A percentile compares a stretch with the other conserved stretches of the same genome.
These are phyloP conservation scores for Fallopia convolvulus DNA, from an alignment of 148 eudicot genomes.

Conservation along the genomic window DNA sequence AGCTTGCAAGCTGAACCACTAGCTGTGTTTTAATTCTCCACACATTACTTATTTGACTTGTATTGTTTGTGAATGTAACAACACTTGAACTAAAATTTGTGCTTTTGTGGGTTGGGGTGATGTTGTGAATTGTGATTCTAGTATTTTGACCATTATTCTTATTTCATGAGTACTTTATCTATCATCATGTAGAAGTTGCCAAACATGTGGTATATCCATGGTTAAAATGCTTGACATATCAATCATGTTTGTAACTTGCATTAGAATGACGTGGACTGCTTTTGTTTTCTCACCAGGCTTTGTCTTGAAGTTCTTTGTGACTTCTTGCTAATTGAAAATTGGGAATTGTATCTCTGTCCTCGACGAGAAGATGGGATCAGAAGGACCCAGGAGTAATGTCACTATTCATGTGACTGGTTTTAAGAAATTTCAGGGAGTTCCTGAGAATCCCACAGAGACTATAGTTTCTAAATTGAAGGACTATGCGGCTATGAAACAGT, in stretches of 20 bases:
- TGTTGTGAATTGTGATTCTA: background rate
- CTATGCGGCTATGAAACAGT: constrained; percentile 35
- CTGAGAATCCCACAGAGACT: constrained; percentile 61
- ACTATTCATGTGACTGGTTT: constrained; percentile 70
- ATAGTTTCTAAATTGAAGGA: constrained; percentile 41
- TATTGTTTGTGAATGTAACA: background rate
- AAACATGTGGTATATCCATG: background rate
- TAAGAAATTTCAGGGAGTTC: constrained; percentile 71
- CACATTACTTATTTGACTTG: background rate
- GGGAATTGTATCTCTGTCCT: constrained; percentile 8
- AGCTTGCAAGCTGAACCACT: background rate
- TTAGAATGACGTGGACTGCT: background rate
- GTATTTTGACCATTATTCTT: background rate
- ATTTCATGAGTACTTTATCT: background rate
- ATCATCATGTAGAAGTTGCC: background rate
- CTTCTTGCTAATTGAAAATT: background rate
- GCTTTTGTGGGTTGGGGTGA: background rate
- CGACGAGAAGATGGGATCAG: constrained; percentile 57
- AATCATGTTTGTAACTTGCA: background rate
- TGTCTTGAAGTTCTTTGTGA: background rate
- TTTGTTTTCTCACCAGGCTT: background rate
- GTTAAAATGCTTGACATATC: background rate
- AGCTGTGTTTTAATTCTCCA: background rate
- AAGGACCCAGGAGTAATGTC: constrained; percentile 41
- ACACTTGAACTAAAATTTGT: background rate